Percentiles rank a stretch among this genome's conserved stretches.
Conservation (phyloP, 345 rosid genomes). For the Odontarrhena argentea region DNA sequence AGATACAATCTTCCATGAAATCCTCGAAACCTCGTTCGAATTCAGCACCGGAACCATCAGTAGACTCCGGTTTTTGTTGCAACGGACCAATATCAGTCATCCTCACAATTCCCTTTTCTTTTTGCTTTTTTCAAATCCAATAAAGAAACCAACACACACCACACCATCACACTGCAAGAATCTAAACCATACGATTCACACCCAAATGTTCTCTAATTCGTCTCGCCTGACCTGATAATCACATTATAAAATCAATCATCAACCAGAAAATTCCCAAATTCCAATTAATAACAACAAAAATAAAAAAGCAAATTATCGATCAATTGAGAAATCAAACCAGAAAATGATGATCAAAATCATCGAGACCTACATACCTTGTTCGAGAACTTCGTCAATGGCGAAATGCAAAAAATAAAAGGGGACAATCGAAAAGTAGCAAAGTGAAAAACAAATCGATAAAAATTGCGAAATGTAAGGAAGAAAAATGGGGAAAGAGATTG, state of each 20-base stretch:
- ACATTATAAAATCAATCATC: neutral
- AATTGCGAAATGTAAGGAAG: constrained; percentile 5
- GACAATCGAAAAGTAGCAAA: neutral
- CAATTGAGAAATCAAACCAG: neutral
- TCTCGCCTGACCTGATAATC: neutral
- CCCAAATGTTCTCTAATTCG: neutral
- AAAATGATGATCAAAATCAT: neutral
- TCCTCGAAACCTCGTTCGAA: constrained; percentile 85
- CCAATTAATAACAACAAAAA: neutral
- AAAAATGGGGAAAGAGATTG: neutral
- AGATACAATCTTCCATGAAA: constrained; percentile 87
- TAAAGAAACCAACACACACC: neutral
- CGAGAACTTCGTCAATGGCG: constrained; percentile 1
- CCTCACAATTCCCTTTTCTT: constrained; percentile 12
- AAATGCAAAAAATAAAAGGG: neutral
- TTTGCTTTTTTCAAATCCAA: neutral
- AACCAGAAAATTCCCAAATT: neutral
- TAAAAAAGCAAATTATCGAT: neutral
- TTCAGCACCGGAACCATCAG: constrained; percentile 55
- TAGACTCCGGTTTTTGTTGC: constrained; percentile 79
- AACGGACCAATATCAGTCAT: constrained; percentile 80
- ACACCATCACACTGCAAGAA: neutral
- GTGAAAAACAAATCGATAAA: neutral
- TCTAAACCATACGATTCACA: neutral
- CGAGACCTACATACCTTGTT: neutral